Conservation (phyloP, 306 rosid species). For the Elaeagnus macrophylla region DNA sequence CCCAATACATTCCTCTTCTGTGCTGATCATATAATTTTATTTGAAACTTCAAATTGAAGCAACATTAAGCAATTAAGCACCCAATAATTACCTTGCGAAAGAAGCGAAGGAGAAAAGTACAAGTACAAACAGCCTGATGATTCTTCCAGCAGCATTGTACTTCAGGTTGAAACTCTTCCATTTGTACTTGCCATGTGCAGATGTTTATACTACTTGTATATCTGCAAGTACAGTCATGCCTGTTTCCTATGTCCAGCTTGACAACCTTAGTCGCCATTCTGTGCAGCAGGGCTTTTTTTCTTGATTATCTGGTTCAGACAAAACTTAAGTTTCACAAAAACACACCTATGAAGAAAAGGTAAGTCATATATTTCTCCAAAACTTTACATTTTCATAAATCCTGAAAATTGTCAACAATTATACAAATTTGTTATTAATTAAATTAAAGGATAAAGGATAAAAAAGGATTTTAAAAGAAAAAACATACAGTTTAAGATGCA, state of each 20-base stretch:
- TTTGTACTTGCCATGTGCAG: slow-evolving; percentile 12
- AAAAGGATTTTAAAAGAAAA: too few species aligned
- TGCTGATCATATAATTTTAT: background rate
- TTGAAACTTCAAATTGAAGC: background rate
- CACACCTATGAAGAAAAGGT: background rate
- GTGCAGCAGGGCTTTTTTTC: slow-evolving; percentile 34
- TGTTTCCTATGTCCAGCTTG: slow-evolving; percentile 14
- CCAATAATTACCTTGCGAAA: slow-evolving; percentile 45
- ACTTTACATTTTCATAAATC: background rate
- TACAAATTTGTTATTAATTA: too few species aligned
- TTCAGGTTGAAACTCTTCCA: slow-evolving; percentile 32
- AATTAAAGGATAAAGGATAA: too few species aligned
- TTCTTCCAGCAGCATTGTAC: slow-evolving; percentile 36
- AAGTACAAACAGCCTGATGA: slow-evolving; percentile 31
- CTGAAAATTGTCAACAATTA: too few species aligned
- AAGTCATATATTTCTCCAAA: background rate
- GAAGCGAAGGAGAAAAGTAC: slow-evolving; percentile 24
- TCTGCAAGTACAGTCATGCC: slow-evolving; percentile 14
- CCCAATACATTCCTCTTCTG: slow-evolving; percentile 12
- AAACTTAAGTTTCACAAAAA: slow-evolving; percentile 21
- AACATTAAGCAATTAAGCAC: slow-evolving; percentile 13
- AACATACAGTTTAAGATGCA: too few species aligned
- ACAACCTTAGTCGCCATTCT: slow-evolving; percentile 34
- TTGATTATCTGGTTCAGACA: slow-evolving; percentile 48
- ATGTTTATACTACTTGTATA: slow-evolving; percentile 18